phyloP scores from a whole-genome alignment of 495 filamentous ascomycete genomes.

The Aspergillus cristatus region DNA sequence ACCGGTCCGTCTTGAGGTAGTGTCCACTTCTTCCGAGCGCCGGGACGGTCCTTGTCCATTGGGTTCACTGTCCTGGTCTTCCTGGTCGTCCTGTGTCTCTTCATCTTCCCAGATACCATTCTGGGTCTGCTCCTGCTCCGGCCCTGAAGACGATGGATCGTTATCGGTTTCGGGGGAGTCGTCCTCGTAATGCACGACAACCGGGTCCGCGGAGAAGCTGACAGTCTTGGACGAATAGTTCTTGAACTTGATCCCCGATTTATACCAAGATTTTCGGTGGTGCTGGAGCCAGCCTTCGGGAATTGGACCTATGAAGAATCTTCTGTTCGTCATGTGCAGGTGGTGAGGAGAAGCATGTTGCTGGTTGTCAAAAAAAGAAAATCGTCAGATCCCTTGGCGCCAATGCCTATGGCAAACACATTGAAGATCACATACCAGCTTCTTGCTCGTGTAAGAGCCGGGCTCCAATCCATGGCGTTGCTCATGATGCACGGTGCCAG shows the following conservation, averaged over 20 bases:
- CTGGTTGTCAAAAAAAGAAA: constrained; percentile 19
- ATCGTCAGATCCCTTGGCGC: constrained; percentile 1
- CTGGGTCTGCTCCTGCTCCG: constrained; percentile 7
- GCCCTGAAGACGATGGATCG: constrained; percentile 20
- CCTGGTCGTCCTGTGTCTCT: constrained; percentile 9
- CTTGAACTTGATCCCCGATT: constrained; percentile 38
- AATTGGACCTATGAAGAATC: constrained; percentile 61
- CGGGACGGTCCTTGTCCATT: constrained; percentile 3
- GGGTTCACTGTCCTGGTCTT: constrained; percentile 10
- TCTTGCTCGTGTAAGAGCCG: constrained; percentile 44
- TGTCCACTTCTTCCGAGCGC: neutral
- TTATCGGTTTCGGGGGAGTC: constrained; percentile 25
- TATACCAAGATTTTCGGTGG: constrained; percentile 57
- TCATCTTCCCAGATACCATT: constrained; percentile 14
- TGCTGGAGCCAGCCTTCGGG: constrained; percentile 60
- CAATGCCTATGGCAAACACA: no score
- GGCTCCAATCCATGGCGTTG: constrained; percentile 28
- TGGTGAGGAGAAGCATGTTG: constrained; percentile 55
- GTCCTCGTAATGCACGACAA: constrained; percentile 29
- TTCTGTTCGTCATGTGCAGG: constrained; percentile 51
- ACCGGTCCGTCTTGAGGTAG: constrained; percentile 3
- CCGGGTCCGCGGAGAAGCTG: constrained; percentile 43
- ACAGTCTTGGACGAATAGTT: constrained; percentile 49
- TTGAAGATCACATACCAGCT: constrained; percentile 35
- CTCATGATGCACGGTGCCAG: constrained; percentile 11